Evolutionary conservation across 1,284 basidiomycete genomes (phyloP).

Genomic region (Heliocybe sulcata): DNA sequence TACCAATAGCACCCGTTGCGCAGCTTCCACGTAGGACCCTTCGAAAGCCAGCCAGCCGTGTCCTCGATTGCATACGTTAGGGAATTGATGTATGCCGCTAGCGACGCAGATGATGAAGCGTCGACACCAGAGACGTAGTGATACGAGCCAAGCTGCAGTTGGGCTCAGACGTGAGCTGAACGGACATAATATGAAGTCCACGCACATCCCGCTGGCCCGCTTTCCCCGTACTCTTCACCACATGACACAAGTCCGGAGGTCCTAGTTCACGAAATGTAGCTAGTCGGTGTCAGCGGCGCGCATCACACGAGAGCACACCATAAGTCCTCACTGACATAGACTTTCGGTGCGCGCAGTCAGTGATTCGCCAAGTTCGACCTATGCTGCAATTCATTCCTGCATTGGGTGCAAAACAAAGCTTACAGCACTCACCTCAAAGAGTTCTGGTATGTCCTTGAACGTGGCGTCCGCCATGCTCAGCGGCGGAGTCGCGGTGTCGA

Average conservation of each 20-base stretch:
- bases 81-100: conserved; percentile 98
- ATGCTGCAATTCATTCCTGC: conserved; percentile 7
- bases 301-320: conserved; percentile 2
- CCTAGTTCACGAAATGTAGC: conserved; percentile 95
- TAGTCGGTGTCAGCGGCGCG: conserved; percentile 24
- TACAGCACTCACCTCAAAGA: conserved; percentile 48
- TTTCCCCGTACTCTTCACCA: conserved; percentile 86
- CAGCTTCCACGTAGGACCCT: conserved; percentile 85
- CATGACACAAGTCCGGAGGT: conserved; percentile 94
- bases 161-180: conserved; percentile 8
- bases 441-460: conserved; percentile 58
- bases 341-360: conserved; percentile 89
- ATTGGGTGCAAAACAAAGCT: neutral
- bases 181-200: conserved; percentile 4
- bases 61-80: conserved; percentile 94
- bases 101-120: conserved; percentile 92
- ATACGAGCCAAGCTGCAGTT: conserved; percentile 77
- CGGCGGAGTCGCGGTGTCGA: neutral
- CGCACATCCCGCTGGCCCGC: conserved; percentile 79
- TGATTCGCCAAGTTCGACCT: conserved; percentile 91
- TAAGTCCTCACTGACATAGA: conserved; percentile 55
- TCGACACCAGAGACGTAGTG: conserved; percentile 97
- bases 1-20: conserved; percentile 93
- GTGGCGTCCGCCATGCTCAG: conserved; percentile 29
- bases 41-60: conserved; percentile 88